Conservation (phyloP, 768 basidiomycete genomes). For the Porpolomopsis calyptriformis region DNA sequence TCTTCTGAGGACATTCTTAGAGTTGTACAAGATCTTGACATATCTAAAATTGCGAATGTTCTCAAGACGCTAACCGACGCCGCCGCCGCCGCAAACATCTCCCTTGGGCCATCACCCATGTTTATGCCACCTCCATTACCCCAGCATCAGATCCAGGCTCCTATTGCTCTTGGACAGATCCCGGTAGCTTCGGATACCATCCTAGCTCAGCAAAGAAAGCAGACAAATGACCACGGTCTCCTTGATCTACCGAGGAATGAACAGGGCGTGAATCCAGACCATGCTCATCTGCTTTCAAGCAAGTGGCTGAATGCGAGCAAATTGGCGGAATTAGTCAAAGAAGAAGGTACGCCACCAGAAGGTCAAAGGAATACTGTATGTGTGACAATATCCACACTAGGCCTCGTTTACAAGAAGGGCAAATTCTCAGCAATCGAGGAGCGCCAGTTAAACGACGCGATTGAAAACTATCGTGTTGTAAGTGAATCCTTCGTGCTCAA, state of each 20-base stretch:
- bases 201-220: slow-evolving; percentile 29
- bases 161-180: slow-evolving; percentile 30
- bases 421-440: slow-evolving; percentile 78
- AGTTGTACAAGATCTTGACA: slow-evolving; percentile 61
- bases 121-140: slow-evolving; percentile 11
- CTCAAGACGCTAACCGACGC: slow-evolving; percentile 57
- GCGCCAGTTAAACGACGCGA: slow-evolving; percentile 50
- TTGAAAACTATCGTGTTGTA: slow-evolving; percentile 53
- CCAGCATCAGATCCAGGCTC: slow-evolving; percentile 5
- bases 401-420: slow-evolving; percentile 79
- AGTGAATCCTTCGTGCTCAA: slow-evolving; percentile 16
- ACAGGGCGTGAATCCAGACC: slow-evolving; percentile 38
- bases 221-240: slow-evolving; percentile 23
- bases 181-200: slow-evolving; percentile 35
- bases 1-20: slow-evolving; percentile 69
- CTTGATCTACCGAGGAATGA: slow-evolving; percentile 31
- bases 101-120: slow-evolving; percentile 17
- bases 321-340: slow-evolving; percentile 55
- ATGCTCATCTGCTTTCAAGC: slow-evolving; percentile 60
- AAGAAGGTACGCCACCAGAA: slow-evolving; percentile 39
- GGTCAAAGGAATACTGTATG: neutral
- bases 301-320: slow-evolving; percentile 70
- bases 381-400: slow-evolving; percentile 34
- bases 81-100: slow-evolving; percentile 32
- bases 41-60: slow-evolving; percentile 57